Base-by-base conservation (phyloP, 257 asterid genomes). In the Eucommia ulmoides region DNA sequence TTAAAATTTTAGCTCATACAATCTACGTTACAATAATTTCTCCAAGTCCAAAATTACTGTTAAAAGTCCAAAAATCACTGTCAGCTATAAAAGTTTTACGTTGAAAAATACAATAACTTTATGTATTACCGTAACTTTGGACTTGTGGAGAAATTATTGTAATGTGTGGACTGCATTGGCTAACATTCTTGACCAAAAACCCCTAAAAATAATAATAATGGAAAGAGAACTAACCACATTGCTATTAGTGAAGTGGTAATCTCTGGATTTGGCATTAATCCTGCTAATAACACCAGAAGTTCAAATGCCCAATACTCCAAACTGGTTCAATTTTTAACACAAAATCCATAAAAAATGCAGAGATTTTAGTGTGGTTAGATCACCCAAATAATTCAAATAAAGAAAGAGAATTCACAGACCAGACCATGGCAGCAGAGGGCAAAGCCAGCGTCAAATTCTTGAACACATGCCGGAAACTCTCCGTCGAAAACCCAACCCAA, bases 281-380 rank as follows among this genome's bases (percentile, higher is more conserved):
- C 94, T 0, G 94, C 91, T 50, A 85, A 57, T 48, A 89, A 54
- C 33, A 89, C 98, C 20, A 85, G 92, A 55, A 72, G 51, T 82
- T 89, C 98, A 42, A 80, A 82, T 50, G 94, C 96, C 85, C 96
- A 82, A 21, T 66, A 74, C 59, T 89, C 96, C 75, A 89, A 55
- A 56, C 97, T 89, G 81, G 46, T 3, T 26, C 5, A 26, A 26
- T 26, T 26, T 4, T 26, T 5, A 12, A 26, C 12, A 12, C 12
- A 26, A 26, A 26, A 26, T 26, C 12, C 8, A 4, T 26, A 26
- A 4, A 26, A 26, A 26, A 4, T 26, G 38, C 8, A 26, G 38
- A 6, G 38, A 26, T 4, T 4, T 4, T 26, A 12, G 12, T 26
- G 38, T 26, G 38, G 38, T 12, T 12, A 26, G 12, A 12, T 26